Conservation (phyloP, 495 filamentous ascomycete genomes). For the Penicillium lividum region DNA sequence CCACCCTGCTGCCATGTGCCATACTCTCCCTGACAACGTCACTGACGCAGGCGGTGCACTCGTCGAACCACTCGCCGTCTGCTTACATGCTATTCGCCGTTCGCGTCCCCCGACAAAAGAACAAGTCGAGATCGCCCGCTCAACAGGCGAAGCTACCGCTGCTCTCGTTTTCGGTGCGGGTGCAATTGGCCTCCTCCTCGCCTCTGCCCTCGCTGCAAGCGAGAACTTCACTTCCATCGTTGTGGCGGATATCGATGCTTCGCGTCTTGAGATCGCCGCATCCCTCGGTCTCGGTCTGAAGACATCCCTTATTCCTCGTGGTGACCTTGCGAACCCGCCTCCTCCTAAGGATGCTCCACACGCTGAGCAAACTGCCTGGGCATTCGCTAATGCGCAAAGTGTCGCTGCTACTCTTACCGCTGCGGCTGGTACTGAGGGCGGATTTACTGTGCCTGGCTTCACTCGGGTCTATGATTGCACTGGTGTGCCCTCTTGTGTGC, state of each 20-base stretch:
- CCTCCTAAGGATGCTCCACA: constrained; percentile 40
- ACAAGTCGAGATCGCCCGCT: constrained; percentile 26
- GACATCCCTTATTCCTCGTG: constrained; percentile 58
- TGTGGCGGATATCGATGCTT: constrained; percentile 77
- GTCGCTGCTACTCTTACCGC: constrained; percentile 45
- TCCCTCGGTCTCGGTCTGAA: constrained; percentile 67
- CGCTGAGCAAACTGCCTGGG: constrained; percentile 42
- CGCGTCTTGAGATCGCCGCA: constrained; percentile 71
- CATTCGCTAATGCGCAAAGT: constrained; percentile 39
- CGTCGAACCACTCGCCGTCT: constrained; percentile 77
- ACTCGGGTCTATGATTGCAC: constrained; percentile 89
- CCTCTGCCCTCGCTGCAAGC: constrained; percentile 56
- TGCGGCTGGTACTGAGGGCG: constrained; percentile 42
- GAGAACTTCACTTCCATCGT: constrained; percentile 72
- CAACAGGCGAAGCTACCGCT: constrained; percentile 38
- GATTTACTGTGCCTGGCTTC: constrained; percentile 52
- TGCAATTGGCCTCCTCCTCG: constrained; percentile 74
- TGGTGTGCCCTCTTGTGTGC: constrained; percentile 81
- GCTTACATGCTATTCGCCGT: constrained; percentile 70
- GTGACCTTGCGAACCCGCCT: constrained; percentile 33
- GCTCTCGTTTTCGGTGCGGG: constrained; percentile 81
- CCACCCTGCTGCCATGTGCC: constrained; percentile 60
- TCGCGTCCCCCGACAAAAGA: constrained; percentile 50
- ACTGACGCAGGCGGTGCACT: constrained; percentile 71
- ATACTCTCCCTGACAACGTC: constrained; percentile 62